phyloP scores from a whole-genome alignment of 345 rosid species.

The Aquilaria sinensis region DNA sequence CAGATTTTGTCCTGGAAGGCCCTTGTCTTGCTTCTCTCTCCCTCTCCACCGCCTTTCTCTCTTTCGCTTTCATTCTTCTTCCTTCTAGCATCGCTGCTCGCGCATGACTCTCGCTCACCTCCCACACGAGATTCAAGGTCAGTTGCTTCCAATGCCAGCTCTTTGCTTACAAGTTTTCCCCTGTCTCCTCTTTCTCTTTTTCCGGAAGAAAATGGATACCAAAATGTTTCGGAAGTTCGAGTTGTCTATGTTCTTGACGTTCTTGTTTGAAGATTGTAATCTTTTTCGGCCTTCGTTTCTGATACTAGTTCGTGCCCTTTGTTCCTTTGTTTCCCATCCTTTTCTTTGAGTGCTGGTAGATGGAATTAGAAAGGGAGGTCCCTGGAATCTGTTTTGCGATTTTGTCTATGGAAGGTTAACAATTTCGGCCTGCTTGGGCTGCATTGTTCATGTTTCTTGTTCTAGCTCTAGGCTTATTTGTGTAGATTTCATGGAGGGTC shows the following conservation, averaged over 20 bases:
- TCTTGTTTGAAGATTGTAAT: neutral
- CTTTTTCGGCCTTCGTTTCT: neutral
- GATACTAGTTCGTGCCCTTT: neutral
- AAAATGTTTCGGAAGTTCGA: conserved; percentile 2
- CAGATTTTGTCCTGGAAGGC: conserved; percentile 20
- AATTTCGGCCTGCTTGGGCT: too few species aligned
- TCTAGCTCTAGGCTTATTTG: too few species aligned
- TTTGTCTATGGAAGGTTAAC: too few species aligned
- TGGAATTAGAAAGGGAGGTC: neutral
- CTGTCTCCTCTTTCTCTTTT: neutral
- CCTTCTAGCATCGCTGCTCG: conserved; percentile 7
- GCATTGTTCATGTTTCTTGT: too few species aligned
- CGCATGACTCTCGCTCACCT: conserved; percentile 1
- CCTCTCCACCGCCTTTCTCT: neutral
- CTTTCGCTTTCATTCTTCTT: neutral
- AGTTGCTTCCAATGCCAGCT: neutral
- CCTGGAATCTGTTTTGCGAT: conserved; percentile 5
- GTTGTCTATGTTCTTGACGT: conserved; percentile 9
- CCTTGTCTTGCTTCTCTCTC: conserved; percentile 4
- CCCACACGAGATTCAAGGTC: conserved; percentile 22
- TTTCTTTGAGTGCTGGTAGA: conserved; percentile 5
- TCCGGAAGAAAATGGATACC: neutral
- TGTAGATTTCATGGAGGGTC: too few species aligned
- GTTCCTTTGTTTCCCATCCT: neutral
- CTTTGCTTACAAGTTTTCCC: neutral